Evolutionary conservation across 2,329 filamentous ascomycete genomes (phyloP).

Genomic region (Scedosporium minutisporum): DNA sequence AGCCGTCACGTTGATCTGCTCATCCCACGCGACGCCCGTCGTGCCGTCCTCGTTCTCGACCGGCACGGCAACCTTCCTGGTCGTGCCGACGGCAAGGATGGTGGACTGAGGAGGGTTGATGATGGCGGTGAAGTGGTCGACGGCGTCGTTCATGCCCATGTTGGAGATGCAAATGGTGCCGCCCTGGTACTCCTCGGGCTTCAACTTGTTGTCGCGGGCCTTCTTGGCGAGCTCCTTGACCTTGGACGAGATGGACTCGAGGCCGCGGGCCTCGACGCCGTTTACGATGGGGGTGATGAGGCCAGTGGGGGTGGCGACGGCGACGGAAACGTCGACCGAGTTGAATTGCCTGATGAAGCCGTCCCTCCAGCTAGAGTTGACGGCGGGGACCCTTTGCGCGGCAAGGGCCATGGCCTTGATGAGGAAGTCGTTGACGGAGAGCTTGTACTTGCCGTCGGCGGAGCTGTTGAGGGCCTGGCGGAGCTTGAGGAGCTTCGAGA

Average conservation of each 20-base stretch:
- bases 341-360: slow-evolving; percentile 89
- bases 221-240: slow-evolving; percentile 97
- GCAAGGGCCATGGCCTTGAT: slow-evolving; percentile 91
- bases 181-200: slow-evolving; percentile 98
- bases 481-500: slow-evolving; percentile 92
- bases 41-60: slow-evolving; percentile 76
- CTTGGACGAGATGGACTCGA: slow-evolving; percentile 75
- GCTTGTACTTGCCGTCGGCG: slow-evolving; percentile 90
- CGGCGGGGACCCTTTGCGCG: slow-evolving; percentile 84
- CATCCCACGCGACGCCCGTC: slow-evolving; percentile 74
- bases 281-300: slow-evolving; percentile 97
- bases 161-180: slow-evolving; percentile 99
- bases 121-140: slow-evolving; percentile 95
- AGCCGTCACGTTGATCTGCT: slow-evolving; percentile 89
- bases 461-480: slow-evolving; percentile 85
- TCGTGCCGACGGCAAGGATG: slow-evolving; percentile 90
- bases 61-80: slow-evolving; percentile 88
- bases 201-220: slow-evolving; percentile 93
- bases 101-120: slow-evolving; percentile 97
- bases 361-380: slow-evolving; percentile 91
- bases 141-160: slow-evolving; percentile 98
- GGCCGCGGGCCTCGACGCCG: slow-evolving; percentile 75
- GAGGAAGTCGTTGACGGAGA: slow-evolving; percentile 99
- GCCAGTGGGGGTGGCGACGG: slow-evolving; percentile 83
- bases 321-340: slow-evolving; percentile 88